Evolutionary conservation across 2,329 filamentous ascomycete species (phyloP), one percentile per base, ranked within the genome.

Genomic region (Chaetoscypha palmicola): DNA sequence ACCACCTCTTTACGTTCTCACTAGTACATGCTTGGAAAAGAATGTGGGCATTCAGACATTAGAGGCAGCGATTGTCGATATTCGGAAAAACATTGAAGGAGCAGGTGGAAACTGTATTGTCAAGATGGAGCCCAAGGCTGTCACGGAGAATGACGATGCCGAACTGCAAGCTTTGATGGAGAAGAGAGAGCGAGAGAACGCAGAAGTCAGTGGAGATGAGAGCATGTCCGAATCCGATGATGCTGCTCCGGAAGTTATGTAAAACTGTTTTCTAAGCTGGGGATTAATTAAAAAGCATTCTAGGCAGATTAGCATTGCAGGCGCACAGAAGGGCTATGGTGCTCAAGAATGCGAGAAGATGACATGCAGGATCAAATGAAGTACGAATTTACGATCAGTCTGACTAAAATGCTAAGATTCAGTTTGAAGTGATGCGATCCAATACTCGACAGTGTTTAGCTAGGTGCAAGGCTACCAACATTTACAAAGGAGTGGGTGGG

Each of bases 71-170:
- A 98, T 98, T 58, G 74, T 85, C 60, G 86, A 90, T 58, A 90
- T 98, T 59, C 77, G 84, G 58, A 76, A 71, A 61, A 89, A 76
- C 66, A 98, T 98, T 63, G 79, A 81, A 63, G 73, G 68, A 35
- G 77, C 85, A 1, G 86, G 86, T 42, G 92, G 92, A 49, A 81
- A 79, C 62, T 84, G 91, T 62, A 77, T 83, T 33, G 84, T 96
- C 58, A 95, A 94, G 80, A 98, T 98, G 92, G 90, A 92, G 60
- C 92, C 92, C 56, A 97, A 97, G 81, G 92, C 94, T 3, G 92
- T 98, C 50, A 98, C 92, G 1, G 94, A 97, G 76, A 94, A 89
- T 66, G 94, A 98, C 61, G 92, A 98, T 62, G 92, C 91, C 20
- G 90, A 96, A 68, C 74, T 98, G 54, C 89, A 96, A 67, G 92